Evolutionary conservation across 2,329 filamentous ascomycete species (phyloP), one percentile per base, ranked within the genome.

Genomic region (Scortechinia acanthostroma): DNA sequence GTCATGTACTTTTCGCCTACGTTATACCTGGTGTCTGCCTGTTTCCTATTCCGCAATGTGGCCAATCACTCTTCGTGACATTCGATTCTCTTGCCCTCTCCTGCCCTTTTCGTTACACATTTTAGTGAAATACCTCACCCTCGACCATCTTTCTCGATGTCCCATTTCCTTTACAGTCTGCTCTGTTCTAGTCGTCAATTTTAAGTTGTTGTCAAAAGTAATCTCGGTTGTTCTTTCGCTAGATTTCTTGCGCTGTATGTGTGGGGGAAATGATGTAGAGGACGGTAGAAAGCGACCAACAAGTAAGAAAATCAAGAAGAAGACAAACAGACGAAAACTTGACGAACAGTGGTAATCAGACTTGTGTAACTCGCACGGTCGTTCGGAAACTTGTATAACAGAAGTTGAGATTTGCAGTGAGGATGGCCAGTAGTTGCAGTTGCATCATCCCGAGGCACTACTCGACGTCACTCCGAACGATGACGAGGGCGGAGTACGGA

Each of bases 1-100:
- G 25, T 30, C n/a, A 30, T 30, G 25, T 30, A 30, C 25, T 30
- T 30, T 30, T 30, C n/a, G 25, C n/a, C 25, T 30, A 30, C 25
- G 25, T n/a, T 30, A 30, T 30, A 30, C 25, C 25, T 30, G 10
- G 25, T 30, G 10, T 10, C n/a, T 30, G n/a, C 25, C n/a, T 30
- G 10, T 30, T 10, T 30, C n/a, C n/a, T 30, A n/a, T 30, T 30
- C 25, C 10, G 10, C n/a, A 10, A 10, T 10, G 25, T 30, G 10
- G 25, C 25, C n/a, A 30, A 10, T n/a, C 10, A 30, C 25, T 10
- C 10, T 30, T n/a, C 25, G 10, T 30, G 10, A n/a, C 25, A 10
- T 30, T 30, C 25, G 10, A 10, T 30, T n/a, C 10, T 30, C 10
- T n/a, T 10, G 25, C n/a, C 25, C 10, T 30, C 10, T 30, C n/a